Evolutionary conservation across 768 basidiomycete genomes (phyloP).

Genomic region (Suillus lakei): DNA sequence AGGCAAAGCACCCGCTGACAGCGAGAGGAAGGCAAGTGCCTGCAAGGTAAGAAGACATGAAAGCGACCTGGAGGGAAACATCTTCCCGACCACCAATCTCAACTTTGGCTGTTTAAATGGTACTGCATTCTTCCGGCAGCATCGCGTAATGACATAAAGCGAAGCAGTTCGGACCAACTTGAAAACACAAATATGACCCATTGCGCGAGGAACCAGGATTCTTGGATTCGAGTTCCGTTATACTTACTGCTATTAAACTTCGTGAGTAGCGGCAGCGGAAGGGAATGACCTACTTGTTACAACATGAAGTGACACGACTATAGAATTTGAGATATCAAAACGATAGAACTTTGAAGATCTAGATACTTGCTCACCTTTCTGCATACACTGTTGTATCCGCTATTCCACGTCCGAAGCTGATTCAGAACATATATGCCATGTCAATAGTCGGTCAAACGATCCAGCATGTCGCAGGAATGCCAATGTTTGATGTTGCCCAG

Average conservation of each 20-base stretch:
- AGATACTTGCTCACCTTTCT: not conserved
- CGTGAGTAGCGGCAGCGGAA: too few relatives aligned
- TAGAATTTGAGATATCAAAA: too few relatives aligned
- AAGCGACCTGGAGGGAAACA: conserved; percentile 11
- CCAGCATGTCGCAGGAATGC: too few relatives aligned
- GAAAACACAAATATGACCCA: not conserved
- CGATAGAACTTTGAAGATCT: too few relatives aligned
- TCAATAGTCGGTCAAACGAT: not conserved
- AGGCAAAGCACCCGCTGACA: not conserved
- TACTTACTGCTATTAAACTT: too few relatives aligned
- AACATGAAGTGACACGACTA: too few relatives aligned
- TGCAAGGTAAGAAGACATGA: conserved; percentile 5
- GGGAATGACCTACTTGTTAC: too few relatives aligned
- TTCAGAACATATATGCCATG: not conserved
- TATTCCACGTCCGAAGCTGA: not conserved
- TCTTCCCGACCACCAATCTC: not conserved
- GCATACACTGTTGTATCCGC: not conserved
- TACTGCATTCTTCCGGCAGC: not conserved
- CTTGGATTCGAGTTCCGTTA: too few relatives aligned
- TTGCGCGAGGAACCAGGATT: too few relatives aligned
- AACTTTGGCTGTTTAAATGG: not conserved
- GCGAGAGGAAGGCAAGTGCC: conserved; percentile 6
- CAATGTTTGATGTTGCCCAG: too few relatives aligned
- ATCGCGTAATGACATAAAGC: not conserved
- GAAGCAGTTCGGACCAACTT: too few relatives aligned